Percentiles rank a stretch among this genome's conserved stretches.
Evolutionary conservation across 352 stramenopile genomes (phyloP).

Genomic region (Thalassiosira oceanica): DNA sequence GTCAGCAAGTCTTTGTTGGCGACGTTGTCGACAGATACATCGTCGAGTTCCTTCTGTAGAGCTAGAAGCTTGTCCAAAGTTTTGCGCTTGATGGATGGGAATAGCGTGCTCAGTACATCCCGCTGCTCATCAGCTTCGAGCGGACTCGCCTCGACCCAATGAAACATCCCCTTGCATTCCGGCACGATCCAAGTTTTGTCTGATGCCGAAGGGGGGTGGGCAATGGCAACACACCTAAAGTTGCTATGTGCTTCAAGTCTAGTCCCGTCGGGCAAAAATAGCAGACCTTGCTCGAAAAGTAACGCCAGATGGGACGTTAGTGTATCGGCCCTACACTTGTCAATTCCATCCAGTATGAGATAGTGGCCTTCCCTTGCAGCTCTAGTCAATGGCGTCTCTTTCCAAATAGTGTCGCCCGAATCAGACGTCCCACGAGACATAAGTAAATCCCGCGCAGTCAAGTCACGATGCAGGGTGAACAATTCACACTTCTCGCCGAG

Average conservation of each 20-base stretch:
- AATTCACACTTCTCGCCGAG: conserved; percentile 66
- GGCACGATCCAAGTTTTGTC: conserved; percentile 51
- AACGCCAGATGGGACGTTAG: conserved; percentile 86
- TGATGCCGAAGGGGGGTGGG: conserved; percentile 36
- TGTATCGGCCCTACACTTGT: conserved; percentile 89
- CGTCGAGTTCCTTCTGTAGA: conserved; percentile 42
- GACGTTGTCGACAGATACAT: conserved; percentile 42
- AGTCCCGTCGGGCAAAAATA: conserved; percentile 87
- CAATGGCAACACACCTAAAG: conserved; percentile 56
- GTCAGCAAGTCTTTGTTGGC: conserved; percentile 48
- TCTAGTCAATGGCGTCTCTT: conserved; percentile 88
- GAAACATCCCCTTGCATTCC: conserved; percentile 58
- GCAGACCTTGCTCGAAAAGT: conserved; percentile 87
- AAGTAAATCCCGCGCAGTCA: conserved; percentile 90
- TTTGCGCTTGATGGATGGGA: conserved; percentile 25
- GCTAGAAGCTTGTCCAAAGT: conserved; percentile 44
- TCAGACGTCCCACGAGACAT: conserved; percentile 86
- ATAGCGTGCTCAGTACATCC: conserved; percentile 43
- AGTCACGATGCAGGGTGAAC: conserved; percentile 91
- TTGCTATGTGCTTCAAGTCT: conserved; percentile 76
- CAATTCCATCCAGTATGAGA: conserved; percentile 90
- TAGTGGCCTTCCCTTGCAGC: conserved; percentile 85
- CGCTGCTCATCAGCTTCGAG: conserved; percentile 36
- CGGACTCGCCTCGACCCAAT: conserved; percentile 49
- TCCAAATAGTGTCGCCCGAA: conserved; percentile 88